Evolutionary conservation across 106 monocot genomes (phyloP).

Genomic region (Acorus gramineus): DNA sequence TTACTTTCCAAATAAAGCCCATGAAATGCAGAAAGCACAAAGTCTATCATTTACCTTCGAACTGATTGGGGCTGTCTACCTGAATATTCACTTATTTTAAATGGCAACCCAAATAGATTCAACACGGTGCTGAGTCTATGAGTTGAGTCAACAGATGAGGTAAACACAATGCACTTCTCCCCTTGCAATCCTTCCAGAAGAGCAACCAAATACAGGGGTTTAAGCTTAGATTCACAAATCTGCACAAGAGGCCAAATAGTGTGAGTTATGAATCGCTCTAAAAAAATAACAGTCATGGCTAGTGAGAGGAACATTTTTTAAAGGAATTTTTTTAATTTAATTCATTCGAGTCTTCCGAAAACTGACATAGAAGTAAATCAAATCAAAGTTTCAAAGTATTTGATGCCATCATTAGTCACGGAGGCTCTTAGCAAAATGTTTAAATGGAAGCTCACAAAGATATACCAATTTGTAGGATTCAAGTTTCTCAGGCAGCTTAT

Average conservation of each 20-base stretch:
- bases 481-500: slow-evolving; percentile 66
- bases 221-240: slow-evolving; percentile 71
- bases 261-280: background rate
- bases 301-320: too few relatives aligned
- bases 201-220: slow-evolving; percentile 62
- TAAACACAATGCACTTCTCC: slow-evolving; percentile 85
- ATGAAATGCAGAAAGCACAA: too few relatives aligned
- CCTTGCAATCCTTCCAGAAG: slow-evolving; percentile 57
- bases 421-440: background rate
- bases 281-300: too few relatives aligned
- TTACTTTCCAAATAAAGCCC: too few relatives aligned
- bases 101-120: slow-evolving; percentile 60
- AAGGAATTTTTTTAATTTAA: too few relatives aligned
- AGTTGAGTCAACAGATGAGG: slow-evolving; percentile 72
- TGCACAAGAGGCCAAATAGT: slow-evolving; percentile 12
- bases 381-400: too few relatives aligned
- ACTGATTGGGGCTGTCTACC: slow-evolving; percentile 52
- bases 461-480: slow-evolving; percentile 60
- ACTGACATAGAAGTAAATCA: too few relatives aligned
- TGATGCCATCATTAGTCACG: too few relatives aligned
- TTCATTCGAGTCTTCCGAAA: too few relatives aligned
- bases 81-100: slow-evolving; percentile 72
- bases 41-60: slow-evolving; percentile 41
- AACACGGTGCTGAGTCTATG: slow-evolving; percentile 60
- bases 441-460: background rate